Base-by-base conservation (phyloP, 2,329 filamentous ascomycete species). In the Clonostachys solani region DNA sequence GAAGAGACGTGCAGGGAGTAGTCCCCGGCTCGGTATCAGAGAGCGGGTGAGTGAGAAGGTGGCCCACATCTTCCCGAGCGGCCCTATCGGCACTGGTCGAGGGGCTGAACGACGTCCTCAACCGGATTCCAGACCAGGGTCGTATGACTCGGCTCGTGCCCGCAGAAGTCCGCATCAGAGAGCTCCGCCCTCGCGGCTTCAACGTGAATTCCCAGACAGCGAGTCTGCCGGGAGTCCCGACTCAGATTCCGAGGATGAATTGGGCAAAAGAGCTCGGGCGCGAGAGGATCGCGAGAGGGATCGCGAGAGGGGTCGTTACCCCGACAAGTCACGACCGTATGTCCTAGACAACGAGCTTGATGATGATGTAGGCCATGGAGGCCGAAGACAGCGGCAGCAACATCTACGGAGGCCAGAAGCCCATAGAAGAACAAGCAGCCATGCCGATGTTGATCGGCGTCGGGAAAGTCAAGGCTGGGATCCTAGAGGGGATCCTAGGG, bases 341-440 rank as follows among this genome's bases (percentile, higher is more conserved):
- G 61, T 69, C 42, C 51, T 57, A 6, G 61, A 65, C 8, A 55
- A 55, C 6, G 62, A 64, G 5, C 54, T 60, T 36, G 63, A 60
- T 13, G 60, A 60, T 16, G 65, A 66, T 9, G 58, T 59, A 34
- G 66, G 65, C 15, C 48, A 56, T 1, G 52, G 55, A 17, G 50
- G 53, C 35, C 55, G 62, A 44, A 62, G 66, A 41, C 64, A 66
- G 8, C 59, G 60, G 33, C 54, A 49, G 23, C 66, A 10, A 29
- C 9, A 71, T 51, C 55, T 67, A 12, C 58, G 65, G 33, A 64
- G 71, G n/a, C 65, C 71, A 2, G 71, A 72, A 2, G 55, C 62
- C 13, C 60, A 68, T 29, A 63, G 72, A 42, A 62, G 75, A 41
- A 72, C 74, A 4, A 76, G 74, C 59, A 77, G 74, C 53, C 74